A percentile compares a stretch with the other conserved stretches of the same genome.
Evolutionary conservation across 176 grass and related monocot genomes (phyloP).

Genomic region (Microstegium vimineum): DNA sequence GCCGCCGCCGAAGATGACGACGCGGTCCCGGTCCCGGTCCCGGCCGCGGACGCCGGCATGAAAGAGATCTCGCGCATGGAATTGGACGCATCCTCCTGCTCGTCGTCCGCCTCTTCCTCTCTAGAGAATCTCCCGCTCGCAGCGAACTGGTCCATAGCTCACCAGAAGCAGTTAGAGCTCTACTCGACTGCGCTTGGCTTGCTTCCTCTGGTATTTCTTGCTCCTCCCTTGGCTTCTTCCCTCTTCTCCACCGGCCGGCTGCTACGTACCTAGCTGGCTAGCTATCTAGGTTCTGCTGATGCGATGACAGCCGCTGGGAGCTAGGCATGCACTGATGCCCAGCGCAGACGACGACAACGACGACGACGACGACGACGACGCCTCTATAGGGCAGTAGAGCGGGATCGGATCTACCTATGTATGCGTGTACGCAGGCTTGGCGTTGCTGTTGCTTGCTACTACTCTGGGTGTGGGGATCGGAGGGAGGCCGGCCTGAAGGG

Average conservation of each 20-base stretch:
- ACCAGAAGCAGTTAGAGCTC: not conserved
- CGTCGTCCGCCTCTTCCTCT: constrained; percentile 37
- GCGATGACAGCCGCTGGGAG: constrained; percentile 19
- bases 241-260: not conserved
- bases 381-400: constrained; percentile 29
- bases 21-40: too few relatives aligned
- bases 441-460: constrained; percentile 4
- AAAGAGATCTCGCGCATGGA: constrained; percentile 47
- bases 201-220: constrained; percentile 16
- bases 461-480: not conserved
- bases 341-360: not conserved
- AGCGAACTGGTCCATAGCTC: constrained; percentile 38
- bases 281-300: not conserved
- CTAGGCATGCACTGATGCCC: constrained; percentile 35
- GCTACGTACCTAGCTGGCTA: not conserved
- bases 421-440: constrained; percentile 34
- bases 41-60: constrained; percentile 12
- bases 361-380: constrained; percentile 10
- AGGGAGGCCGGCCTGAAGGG: too few relatives aligned
- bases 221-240: not conserved
- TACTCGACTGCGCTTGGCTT: not conserved
- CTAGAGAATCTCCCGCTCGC: constrained; percentile 42
- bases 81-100: constrained; percentile 25
- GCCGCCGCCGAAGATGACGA: constrained; percentile 28
- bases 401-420: constrained; percentile 52